Base-by-base conservation (phyloP, 1,284 basidiomycete genomes). In the Rhodotorula sp. region DNA sequence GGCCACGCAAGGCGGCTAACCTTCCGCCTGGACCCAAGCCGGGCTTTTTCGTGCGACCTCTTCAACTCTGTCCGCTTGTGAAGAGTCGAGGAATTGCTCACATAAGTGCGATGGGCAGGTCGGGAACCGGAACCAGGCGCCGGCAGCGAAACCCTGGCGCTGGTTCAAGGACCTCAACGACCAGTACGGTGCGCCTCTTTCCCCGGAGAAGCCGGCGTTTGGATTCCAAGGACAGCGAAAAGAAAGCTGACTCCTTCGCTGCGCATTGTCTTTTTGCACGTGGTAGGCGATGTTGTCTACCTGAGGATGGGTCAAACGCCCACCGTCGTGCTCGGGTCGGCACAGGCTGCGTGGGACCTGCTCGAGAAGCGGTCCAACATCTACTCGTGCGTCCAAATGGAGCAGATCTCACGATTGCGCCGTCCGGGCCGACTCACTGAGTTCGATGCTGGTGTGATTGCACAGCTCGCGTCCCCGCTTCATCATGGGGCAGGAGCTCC, bases 301-400 rank as follows among this genome's bases (percentile, higher is more conserved):
- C 82, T 89, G 9, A 85, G 86, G 73, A 80, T 88, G 46, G 86
- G 86, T 5, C 81, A 81, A 17, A 86, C 85, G 2, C 85, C 85
- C 9, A 84, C 85, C 7, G 83, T 86, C 27, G 80, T 86, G 5
- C 81, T 86, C 44, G 85, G 85, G 2, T 85, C 82, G 7, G 85
- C 84, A 0, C 84, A 85, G 73, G 83, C 84, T 9, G 66, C 85
- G 23, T 86, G 85, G 85, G 85, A 86, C 73, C 78, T 87, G 17
- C 80, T 87, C 17, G 86, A 87, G 74, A 86, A 85, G 73, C 82
- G 84, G 21, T 85, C 84, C 1, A 82, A 84, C 25, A 85, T 85
- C 21, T 86, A 85, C 73, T 85, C 84, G 7, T 85, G 84, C 69
- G 55, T 42, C 8, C 34, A 25, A 14, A 19, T 19, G 27, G 12